Evolutionary conservation across 176 grass and related monocot species (phyloP).

Genomic region (Avena sativa): DNA sequence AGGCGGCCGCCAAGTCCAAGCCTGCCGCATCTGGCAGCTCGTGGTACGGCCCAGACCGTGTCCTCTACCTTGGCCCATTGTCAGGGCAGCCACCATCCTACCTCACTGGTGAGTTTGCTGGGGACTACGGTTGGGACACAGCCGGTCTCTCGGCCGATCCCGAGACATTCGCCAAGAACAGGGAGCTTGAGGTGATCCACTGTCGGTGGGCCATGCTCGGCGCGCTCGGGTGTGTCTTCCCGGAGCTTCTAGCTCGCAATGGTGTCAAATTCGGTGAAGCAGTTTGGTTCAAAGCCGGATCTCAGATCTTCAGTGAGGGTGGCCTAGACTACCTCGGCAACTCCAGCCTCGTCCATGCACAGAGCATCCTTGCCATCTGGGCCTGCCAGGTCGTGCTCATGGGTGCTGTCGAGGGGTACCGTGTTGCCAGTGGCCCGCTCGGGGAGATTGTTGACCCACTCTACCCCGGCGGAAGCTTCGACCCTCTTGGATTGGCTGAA

Average conservation of each 20-base stretch:
- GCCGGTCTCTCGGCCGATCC: neutral
- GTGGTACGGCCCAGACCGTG: neutral
- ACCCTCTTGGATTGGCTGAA: constrained; percentile 39
- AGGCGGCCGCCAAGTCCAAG: neutral
- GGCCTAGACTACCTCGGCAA: constrained; percentile 73
- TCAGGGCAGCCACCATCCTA: neutral
- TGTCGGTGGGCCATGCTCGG: neutral
- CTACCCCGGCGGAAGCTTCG: constrained; percentile 45
- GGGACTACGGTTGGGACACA: neutral
- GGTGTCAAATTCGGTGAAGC: neutral
- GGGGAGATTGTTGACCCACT: constrained; percentile 38
- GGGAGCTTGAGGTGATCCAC: constrained; percentile 2
- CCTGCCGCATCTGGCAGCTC: neutral
- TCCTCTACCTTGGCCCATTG: neutral
- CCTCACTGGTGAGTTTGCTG: neutral
- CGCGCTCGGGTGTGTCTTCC: neutral
- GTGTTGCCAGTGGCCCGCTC: constrained; percentile 22
- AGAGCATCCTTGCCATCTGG: constrained; percentile 76
- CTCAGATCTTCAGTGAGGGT: constrained; percentile 48
- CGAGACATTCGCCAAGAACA: neutral
- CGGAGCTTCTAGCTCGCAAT: neutral
- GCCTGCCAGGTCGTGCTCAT: constrained; percentile 55
- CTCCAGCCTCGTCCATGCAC: constrained; percentile 64
- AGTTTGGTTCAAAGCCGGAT: neutral
- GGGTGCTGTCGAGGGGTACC: constrained; percentile 45